Evolutionary conservation across 106 monocot genomes (phyloP), one percentile per base, ranked within the genome.

Genomic region (Dactylorhiza incarnata): DNA sequence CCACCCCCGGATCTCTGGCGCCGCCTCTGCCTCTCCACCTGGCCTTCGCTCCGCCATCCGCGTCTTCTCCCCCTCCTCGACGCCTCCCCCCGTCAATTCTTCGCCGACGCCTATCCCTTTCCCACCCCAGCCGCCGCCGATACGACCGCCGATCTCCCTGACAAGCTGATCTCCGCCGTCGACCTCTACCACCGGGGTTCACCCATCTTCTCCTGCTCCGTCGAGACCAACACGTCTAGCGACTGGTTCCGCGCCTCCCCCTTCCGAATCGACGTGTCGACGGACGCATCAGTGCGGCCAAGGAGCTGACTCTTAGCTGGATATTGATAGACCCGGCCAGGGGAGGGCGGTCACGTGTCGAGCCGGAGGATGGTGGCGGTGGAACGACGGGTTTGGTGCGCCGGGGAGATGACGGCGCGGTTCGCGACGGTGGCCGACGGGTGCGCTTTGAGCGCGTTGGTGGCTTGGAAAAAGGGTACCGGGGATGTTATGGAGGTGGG

Each of bases 281-380:
- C 12, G 0, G 19, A 5, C 2, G 22, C 63, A 48, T 15, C 76
- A 9, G 20, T 75, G 15, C 29, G 76, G 12, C 86, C 85, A 0
- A 54, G 4, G 83, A 79, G 20, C 74, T 91, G 54, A 78, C 81
- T 6, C 82, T 97, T 46, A 91, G 91, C 86, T 97, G 96, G 96
- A 62, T 91, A 1, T 63, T 91, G 24, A 86, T 93, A 73, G 91
- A 93, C 73, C 87, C 89, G 5, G 53, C 48, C 0, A 37, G 0
- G 11, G 59, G 11, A 79, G 80, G 6, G 87, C 89, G 15, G 83
- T 86, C 24, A 89, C 76, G 8, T 87, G 20, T 93, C 91, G 14
- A 91, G 93, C 84, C 73, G 90, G 53, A 49, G 82, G 45, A 86
- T 87, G 6, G 93, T 97, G 1, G 45, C 86, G 9, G 76, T 89